These are phyloP conservation scores for Aspergillus calidoustus DNA, from an alignment of 2,329 filamentous ascomycete species.

Conservation along the genomic window DNA sequence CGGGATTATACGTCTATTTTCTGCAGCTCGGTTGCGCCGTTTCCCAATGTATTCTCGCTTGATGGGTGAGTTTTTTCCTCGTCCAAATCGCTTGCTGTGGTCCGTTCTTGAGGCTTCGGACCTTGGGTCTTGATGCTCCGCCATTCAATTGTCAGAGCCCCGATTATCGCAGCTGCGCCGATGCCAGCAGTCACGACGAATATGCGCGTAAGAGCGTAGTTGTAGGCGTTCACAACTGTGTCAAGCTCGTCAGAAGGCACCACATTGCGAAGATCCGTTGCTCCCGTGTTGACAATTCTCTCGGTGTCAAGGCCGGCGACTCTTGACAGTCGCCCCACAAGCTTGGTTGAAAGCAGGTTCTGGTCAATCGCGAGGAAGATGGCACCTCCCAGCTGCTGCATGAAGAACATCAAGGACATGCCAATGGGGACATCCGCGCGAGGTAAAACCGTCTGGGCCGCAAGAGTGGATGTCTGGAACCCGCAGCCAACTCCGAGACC, in stretches of 20 bases:
- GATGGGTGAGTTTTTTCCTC: not conserved
- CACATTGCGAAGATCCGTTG: constrained; percentile 3
- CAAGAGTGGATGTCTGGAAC: constrained; percentile 12
- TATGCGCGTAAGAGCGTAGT: constrained; percentile 9
- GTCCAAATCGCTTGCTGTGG: not conserved
- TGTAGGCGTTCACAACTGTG: constrained; percentile 24
- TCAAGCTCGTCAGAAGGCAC: constrained; percentile 26
- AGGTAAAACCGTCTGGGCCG: constrained; percentile 27
- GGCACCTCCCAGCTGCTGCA: constrained; percentile 43
- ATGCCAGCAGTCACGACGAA: constrained; percentile 11
- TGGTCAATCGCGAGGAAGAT: constrained; percentile 37
- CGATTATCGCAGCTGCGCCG: constrained; percentile 2
- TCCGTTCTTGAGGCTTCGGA: not conserved
- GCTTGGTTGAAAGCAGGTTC: constrained; percentile 13
- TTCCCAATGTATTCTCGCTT: not conserved
- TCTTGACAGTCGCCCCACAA: not conserved
- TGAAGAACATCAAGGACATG: constrained; percentile 41
- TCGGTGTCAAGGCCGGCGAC: constrained; percentile 14
- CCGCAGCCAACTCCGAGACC: constrained; percentile 19
- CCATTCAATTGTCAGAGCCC: constrained; percentile 16
- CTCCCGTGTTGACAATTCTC: constrained; percentile 4
- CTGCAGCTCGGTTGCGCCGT: not conserved
- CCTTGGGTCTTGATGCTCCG: constrained; percentile 9
- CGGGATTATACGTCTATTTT: not conserved
- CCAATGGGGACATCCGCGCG: constrained; percentile 40